Percentiles rank a stretch among this genome's conserved stretches.
phyloP scores from a whole-genome alignment of 2,329 filamentous ascomycete genomes.

The Penicillium sp. region DNA sequence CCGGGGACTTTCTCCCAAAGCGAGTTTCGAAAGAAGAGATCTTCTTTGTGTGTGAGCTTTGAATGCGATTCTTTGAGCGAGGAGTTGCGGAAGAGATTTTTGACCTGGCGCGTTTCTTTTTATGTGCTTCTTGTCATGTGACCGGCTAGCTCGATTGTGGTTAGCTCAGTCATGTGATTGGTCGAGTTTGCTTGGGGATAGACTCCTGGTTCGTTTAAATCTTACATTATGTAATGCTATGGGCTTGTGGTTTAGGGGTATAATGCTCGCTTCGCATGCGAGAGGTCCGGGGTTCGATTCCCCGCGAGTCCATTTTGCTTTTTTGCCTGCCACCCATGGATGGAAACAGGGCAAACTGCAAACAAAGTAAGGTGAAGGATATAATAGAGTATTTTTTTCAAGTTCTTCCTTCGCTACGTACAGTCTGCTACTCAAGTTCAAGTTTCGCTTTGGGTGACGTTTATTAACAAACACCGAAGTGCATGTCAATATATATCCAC shows the following conservation, averaged over 20 bases:
- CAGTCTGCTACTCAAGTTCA: too few species aligned
- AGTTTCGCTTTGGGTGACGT: too few species aligned
- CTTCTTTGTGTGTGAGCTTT: slow-evolving; percentile 91
- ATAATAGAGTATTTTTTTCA: too few species aligned
- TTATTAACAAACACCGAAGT: too few species aligned
- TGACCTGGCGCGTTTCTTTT: slow-evolving; percentile 27
- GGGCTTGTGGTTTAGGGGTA: background rate
- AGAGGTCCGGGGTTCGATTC: background rate
- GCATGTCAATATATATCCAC: too few species aligned
- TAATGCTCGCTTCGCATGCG: background rate
- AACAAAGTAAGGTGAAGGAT: too few species aligned
- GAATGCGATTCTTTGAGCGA: slow-evolving; percentile 99
- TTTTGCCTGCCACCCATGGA: too few species aligned
- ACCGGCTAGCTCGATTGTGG: slow-evolving; percentile 26
- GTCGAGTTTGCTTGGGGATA: too few species aligned
- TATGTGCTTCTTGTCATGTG: slow-evolving; percentile 24
- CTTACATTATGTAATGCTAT: too few species aligned
- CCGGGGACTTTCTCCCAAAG: slow-evolving; percentile 99
- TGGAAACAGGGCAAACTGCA: too few species aligned
- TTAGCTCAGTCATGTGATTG: slow-evolving; percentile 13
- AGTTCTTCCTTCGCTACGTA: too few species aligned
- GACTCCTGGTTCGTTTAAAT: too few species aligned
- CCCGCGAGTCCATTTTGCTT: background rate
- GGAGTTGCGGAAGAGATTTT: slow-evolving; percentile 65
- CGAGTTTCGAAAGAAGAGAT: slow-evolving; percentile 51